Conservation (phyloP, 139 green algal genomes). For the Gonium pectorale region DNA sequence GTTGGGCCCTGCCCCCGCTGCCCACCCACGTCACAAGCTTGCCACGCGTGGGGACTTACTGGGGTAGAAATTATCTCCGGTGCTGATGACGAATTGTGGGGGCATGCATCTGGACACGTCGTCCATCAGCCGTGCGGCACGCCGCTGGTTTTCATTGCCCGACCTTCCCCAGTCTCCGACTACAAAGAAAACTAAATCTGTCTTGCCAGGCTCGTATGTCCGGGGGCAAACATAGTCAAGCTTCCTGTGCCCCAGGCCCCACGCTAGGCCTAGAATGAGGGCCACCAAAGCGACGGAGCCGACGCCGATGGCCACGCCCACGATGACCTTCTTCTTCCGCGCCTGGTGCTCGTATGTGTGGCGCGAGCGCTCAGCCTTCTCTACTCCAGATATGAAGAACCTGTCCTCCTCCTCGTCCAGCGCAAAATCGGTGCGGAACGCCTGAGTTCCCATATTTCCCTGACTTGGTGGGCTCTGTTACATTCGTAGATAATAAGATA, state of each 20-base stretch:
- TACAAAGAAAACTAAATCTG: constrained; percentile 29
- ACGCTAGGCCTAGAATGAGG: constrained; percentile 23
- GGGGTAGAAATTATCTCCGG: constrained; percentile 42
- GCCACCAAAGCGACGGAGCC: neutral
- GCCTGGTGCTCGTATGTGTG: constrained; percentile 13
- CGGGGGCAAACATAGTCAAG: constrained; percentile 8
- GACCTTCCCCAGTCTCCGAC: constrained; percentile 78
- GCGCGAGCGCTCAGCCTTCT: neutral
- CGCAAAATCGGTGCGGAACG: constrained; percentile 5
- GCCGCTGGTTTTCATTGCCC: constrained; percentile 64
- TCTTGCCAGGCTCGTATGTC: neutral
- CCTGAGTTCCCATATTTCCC: constrained; percentile 24
- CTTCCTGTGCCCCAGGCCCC: neutral
- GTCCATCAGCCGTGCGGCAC: constrained; percentile 70
- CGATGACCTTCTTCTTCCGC: neutral
- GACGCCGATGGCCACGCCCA: neutral
- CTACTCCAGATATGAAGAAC: constrained; percentile 11
- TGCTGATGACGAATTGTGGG: constrained; percentile 26
- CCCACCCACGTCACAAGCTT: no score
- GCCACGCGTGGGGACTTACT: no score
- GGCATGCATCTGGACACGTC: neutral
- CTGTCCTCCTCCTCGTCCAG: constrained; percentile 19
- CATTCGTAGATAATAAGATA: no score
- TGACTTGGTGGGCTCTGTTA: no score
- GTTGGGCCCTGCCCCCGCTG: no score